phyloP scores from a whole-genome alignment of 2,329 filamentous ascomycete genomes.

The Pleoardoris graminearum region DNA sequence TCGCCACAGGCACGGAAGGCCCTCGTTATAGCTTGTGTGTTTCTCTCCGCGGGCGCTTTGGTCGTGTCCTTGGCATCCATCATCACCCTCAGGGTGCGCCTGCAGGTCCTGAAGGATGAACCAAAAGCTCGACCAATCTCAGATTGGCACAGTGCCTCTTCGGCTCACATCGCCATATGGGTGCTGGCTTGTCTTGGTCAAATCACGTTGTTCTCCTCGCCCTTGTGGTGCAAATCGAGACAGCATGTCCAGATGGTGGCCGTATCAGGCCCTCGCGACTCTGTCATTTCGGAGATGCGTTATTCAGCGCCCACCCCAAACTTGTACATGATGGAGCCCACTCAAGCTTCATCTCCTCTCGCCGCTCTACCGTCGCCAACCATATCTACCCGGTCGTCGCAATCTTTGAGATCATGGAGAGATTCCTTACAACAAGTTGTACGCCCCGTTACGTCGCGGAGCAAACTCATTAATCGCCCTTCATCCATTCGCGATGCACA shows the following conservation, averaged over 20 bases:
- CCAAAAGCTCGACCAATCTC: constrained; percentile 18
- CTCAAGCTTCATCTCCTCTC: constrained; percentile 31
- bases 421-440: constrained; percentile 45
- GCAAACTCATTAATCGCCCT: constrained; percentile 38
- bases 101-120: constrained; percentile 20
- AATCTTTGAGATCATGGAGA: constrained; percentile 42
- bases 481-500: constrained; percentile 36
- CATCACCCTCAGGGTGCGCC: constrained; percentile 30
- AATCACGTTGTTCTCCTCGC: constrained; percentile 32
- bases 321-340: constrained; percentile 29
- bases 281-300: constrained; percentile 42
- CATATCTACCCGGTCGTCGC: constrained; percentile 40
- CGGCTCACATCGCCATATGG: constrained; percentile 45
- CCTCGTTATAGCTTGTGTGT: constrained; percentile 27
- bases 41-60: constrained; percentile 30
- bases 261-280: constrained; percentile 37
- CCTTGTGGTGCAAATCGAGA: constrained; percentile 29
- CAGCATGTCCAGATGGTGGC: constrained; percentile 23
- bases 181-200: constrained; percentile 36
- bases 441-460: constrained; percentile 43
- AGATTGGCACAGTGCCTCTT: constrained; percentile 31
- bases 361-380: constrained; percentile 41
- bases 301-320: constrained; percentile 27
- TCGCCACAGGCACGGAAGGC: constrained; percentile 22
- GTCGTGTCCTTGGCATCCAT: constrained; percentile 33